These are phyloP conservation scores for Ascomycota sp. DNA, from an alignment of 2,329 filamentous ascomycete genomes.

Conservation along the genomic window DNA sequence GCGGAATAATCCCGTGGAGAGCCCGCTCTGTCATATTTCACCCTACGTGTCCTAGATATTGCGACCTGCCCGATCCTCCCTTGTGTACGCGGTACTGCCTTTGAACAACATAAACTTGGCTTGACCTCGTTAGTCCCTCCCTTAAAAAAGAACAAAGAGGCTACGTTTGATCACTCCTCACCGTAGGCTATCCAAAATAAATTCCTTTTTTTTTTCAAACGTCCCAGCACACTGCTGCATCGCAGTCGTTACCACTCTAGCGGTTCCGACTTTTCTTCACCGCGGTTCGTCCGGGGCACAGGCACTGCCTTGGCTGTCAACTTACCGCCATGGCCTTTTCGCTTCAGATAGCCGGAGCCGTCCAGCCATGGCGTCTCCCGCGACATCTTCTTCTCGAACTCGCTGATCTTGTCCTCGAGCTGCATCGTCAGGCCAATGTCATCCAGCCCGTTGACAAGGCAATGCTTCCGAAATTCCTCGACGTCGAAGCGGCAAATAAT, in stretches of 20 bases:
- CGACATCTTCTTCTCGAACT: conserved; percentile 62
- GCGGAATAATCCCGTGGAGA: too few species aligned
- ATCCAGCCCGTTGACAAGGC: conserved; percentile 78
- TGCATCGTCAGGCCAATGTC: conserved; percentile 92
- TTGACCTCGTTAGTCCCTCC: too few species aligned
- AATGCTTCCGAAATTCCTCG: conserved; percentile 88
- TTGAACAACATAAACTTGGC: too few species aligned
- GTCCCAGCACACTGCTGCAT: too few species aligned
- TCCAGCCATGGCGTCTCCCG: conserved; percentile 78
- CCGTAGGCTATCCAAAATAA: too few species aligned
- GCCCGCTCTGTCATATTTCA: too few species aligned
- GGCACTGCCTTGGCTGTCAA: conserved; percentile 40
- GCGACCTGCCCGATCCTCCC: too few species aligned
- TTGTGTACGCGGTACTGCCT: too few species aligned
- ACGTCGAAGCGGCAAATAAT: conserved; percentile 66
- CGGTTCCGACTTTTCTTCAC: conserved; percentile 65
- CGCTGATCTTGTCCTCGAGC: conserved; percentile 69
- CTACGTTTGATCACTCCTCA: too few species aligned
- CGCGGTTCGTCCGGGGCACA: conserved; percentile 75
- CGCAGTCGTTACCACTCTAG: conserved; percentile 46
- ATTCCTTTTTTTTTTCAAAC: too few species aligned
- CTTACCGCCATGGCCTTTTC: conserved; percentile 31
- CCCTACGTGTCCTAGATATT: too few species aligned
- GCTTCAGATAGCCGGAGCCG: conserved; percentile 53
- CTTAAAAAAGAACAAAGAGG: too few species aligned